Conservation (phyloP, 495 filamentous ascomycete genomes). For the Xylaria telfairii region DNA sequence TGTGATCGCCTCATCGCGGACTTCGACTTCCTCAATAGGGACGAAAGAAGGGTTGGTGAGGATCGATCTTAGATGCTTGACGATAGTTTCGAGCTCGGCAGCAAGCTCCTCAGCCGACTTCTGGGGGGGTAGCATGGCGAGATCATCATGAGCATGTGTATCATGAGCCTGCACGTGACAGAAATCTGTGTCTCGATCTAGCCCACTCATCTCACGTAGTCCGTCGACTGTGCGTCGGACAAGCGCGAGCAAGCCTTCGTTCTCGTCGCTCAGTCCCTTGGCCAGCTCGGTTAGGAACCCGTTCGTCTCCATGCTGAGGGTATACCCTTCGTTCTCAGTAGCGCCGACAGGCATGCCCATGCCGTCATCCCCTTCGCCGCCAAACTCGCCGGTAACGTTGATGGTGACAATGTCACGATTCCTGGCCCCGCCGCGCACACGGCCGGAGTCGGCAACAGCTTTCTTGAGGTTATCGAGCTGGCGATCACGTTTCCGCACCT, state of each 20-base stretch:
- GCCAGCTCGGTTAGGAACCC: constrained; percentile 90
- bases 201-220: constrained; percentile 78
- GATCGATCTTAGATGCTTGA: constrained; percentile 80
- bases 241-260: constrained; percentile 79
- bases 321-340: constrained; percentile 68
- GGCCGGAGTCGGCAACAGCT: constrained; percentile 62
- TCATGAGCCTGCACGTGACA: constrained; percentile 48
- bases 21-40: constrained; percentile 88
- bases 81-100: constrained; percentile 70
- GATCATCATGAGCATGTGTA: constrained; percentile 46
- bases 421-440: constrained; percentile 54
- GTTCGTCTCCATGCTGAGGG: constrained; percentile 83
- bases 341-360: constrained; percentile 50
- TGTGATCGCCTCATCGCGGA: constrained; percentile 87
- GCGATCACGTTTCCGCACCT: constrained; percentile 88
- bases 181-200: constrained; percentile 56
- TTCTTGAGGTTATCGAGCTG: constrained; percentile 88
- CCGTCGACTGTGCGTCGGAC: constrained; percentile 72
- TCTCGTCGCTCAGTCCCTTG: constrained; percentile 90
- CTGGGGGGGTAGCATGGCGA: constrained; percentile 52
- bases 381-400: constrained; percentile 57
- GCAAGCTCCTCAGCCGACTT: constrained; percentile 74
- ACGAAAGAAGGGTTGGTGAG: constrained; percentile 96
- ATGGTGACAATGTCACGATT: constrained; percentile 60
- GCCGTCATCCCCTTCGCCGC: constrained; percentile 38